Conservation (phyloP, 805 yeast species). For the Starmera dryadoides region DNA sequence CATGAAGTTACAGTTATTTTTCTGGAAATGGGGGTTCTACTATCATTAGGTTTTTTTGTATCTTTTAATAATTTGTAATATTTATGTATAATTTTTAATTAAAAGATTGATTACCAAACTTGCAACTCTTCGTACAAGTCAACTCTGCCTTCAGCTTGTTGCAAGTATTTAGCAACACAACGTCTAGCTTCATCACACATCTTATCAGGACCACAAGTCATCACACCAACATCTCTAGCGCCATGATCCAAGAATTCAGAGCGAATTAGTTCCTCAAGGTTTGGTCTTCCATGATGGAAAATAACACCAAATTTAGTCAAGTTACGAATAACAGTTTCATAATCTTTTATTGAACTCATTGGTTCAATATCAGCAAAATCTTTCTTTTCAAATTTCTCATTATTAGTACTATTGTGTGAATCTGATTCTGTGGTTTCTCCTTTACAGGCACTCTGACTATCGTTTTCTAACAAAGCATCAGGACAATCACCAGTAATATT, state of each 20-base stretch:
- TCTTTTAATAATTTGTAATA: too few species aligned
- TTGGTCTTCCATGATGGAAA: constrained; percentile 37
- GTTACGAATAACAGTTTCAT: not conserved
- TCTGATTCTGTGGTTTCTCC: not conserved
- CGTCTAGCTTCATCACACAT: constrained; percentile 49
- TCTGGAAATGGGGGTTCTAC: too few species aligned
- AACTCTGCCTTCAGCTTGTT: constrained; percentile 37
- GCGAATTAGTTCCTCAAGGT: constrained; percentile 28
- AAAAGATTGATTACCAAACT: constrained; percentile 62
- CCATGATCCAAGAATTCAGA: constrained; percentile 27
- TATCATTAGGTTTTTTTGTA: too few species aligned
- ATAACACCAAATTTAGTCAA: not conserved
- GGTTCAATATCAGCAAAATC: constrained; percentile 24
- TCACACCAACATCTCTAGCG: constrained; percentile 36
- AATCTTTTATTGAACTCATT: constrained; percentile 29
- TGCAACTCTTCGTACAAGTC: constrained; percentile 69
- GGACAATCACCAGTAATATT: constrained; percentile 27
- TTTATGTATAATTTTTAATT: too few species aligned
- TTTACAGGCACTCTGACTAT: constrained; percentile 5
- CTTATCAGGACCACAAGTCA: constrained; percentile 52
- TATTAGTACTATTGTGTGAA: constrained; percentile 9
- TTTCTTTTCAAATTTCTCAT: constrained; percentile 27
- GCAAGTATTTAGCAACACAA: constrained; percentile 33
- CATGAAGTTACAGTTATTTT: too few species aligned
- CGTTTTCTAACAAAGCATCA: constrained; percentile 8